Base-by-base conservation (phyloP, 2,329 filamentous ascomycete genomes). In the Beauveria sp. region DNA sequence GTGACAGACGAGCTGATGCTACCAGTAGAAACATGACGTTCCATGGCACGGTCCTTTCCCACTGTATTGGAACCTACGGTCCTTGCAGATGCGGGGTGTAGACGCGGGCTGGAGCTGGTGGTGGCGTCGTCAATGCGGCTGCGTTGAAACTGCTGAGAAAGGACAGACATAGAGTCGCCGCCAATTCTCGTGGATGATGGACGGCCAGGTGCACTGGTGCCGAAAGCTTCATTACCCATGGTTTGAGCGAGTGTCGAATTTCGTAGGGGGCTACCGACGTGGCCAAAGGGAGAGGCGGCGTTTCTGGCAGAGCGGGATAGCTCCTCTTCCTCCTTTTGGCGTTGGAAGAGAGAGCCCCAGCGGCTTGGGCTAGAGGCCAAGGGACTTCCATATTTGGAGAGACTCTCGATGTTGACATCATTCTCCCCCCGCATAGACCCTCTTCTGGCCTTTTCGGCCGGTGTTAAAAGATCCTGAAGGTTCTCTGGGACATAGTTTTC, bases 401-500 rank as follows among this genome's bases (percentile, higher is more conserved):
- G 69, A 28, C 79, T 77, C 7, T 80, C 77, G 63, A 78, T 71
- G 42, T 73, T 73, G 18, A 71, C 70, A 31, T 85, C 82, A 43
- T 81, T 80, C n/a, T 85, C 83, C 58, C 76, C 80, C 56, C 81
- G 79, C 64, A 82, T 75, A 1, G 86, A 88, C 14, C 85, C 85
- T 54, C 86, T 77, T 12, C 86, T 79, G 12, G 85, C 86, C 71
- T 88, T 88, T 69, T 89, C 86, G 16, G 84, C 83, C 1, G 86
- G 85, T 3, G 86, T 89, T 66, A 89, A 74, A 16, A 89, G 77
- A 64, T 88, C 86, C 67, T 86, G 84, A 42, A 88, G 75, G 62
- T 85, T 83, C 64, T 84, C 89, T 0, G 93, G 95, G 10, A 98
- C 80, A 69, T 95, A 90, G 53, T 76, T 76, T 59, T 76, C 74